Percentiles rank a stretch among this genome's conserved stretches.
These are phyloP conservation scores for Irpex sp. DNA, from an alignment of 1,284 basidiomycete genomes.

Conservation along the genomic window DNA sequence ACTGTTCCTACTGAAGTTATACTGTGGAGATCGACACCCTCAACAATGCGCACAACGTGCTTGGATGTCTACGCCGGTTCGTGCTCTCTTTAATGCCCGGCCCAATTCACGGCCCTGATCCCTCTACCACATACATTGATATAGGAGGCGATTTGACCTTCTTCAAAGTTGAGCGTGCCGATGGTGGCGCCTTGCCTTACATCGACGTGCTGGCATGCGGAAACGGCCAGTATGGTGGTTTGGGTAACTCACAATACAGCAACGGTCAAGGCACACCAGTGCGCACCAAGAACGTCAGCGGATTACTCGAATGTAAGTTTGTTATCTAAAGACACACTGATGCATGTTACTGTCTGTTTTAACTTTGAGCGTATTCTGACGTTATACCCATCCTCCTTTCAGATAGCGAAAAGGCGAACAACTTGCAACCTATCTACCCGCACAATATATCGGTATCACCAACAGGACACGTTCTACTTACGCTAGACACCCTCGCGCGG, in stretches of 20 bases:
- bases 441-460: conserved; percentile 70
- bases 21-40: conserved; percentile 57
- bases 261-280: conserved; percentile 72
- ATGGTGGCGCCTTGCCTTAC: conserved; percentile 36
- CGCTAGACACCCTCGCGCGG: conserved; percentile 60
- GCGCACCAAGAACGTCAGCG: conserved; percentile 80
- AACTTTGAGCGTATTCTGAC: too few species aligned
- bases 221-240: conserved; percentile 81
- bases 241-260: conserved; percentile 81
- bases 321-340: too few species aligned
- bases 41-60: conserved; percentile 58
- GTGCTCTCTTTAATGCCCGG: conserved; percentile 14
- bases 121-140: neutral
- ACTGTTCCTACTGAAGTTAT: conserved; percentile 85
- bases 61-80: conserved; percentile 62
- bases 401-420: conserved; percentile 68
- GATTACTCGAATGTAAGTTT: conserved; percentile 78
- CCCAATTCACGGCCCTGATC: neutral
- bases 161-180: conserved; percentile 70
- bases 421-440: conserved; percentile 68
- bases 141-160: conserved; percentile 75
- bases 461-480: conserved; percentile 76
- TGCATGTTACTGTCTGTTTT: too few species aligned
- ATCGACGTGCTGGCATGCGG: conserved; percentile 82
- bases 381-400: conserved; percentile 5